phyloP scores from a whole-genome alignment of 2,329 filamentous ascomycete genomes.

The Xylaria sp. region DNA sequence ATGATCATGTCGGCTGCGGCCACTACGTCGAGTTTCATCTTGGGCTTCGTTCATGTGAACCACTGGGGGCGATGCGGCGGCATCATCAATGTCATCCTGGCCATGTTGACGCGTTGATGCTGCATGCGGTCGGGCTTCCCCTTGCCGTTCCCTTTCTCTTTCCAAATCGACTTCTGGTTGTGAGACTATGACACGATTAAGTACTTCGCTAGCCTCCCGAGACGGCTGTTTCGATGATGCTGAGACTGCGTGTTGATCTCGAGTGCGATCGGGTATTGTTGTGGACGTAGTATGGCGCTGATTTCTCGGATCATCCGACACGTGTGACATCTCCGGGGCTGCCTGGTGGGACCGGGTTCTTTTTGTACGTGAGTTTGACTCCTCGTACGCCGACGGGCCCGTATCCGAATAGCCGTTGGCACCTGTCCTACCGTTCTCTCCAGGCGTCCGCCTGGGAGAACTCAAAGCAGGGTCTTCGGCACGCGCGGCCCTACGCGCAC shows the following conservation, averaged over 20 bases:
- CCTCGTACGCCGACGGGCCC: slow-evolving; percentile 49
- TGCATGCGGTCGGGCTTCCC: slow-evolving; percentile 64
- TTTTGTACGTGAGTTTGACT: slow-evolving; percentile 54
- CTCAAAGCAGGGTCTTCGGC: slow-evolving; percentile 58
- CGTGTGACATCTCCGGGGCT: slow-evolving; percentile 55
- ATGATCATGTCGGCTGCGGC: slow-evolving; percentile 70
- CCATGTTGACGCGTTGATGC: slow-evolving; percentile 45
- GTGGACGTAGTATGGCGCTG: slow-evolving; percentile 52
- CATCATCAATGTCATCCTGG: slow-evolving; percentile 51
- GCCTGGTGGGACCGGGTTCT: slow-evolving; percentile 52
- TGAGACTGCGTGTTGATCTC: slow-evolving; percentile 54
- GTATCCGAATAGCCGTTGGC: slow-evolving; percentile 50
- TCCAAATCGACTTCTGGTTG: slow-evolving; percentile 79
- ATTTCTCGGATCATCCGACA: slow-evolving; percentile 55
- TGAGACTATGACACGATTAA: slow-evolving; percentile 80
- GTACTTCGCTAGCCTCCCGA: slow-evolving; percentile 81
- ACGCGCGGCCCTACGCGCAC: slow-evolving; percentile 58
- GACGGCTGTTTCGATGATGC: slow-evolving; percentile 70
- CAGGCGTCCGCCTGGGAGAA: slow-evolving; percentile 56
- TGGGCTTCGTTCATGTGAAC: slow-evolving; percentile 56
- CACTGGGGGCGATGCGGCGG: slow-evolving; percentile 57
- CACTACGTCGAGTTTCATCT: slow-evolving; percentile 61
- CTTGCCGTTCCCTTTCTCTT: slow-evolving; percentile 75
- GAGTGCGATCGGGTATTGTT: slow-evolving; percentile 59
- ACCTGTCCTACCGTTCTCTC: slow-evolving; percentile 51